Conservation (phyloP, 176 grass and related monocot genomes). For the Carex littledalei region DNA sequence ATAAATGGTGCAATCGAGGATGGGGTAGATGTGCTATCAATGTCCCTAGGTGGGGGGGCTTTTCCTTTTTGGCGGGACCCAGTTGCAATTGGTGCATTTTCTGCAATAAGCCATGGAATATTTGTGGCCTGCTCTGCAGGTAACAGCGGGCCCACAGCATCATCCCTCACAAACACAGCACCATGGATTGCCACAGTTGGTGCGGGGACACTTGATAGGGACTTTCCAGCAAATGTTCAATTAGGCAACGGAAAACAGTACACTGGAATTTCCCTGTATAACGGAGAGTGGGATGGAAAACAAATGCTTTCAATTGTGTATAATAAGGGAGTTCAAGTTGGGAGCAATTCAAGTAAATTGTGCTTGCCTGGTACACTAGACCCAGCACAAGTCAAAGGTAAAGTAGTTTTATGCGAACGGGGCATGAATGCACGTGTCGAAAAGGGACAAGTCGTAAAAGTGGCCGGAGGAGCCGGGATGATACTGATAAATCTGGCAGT, state of each 20-base stretch:
- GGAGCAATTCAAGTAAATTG: conserved; percentile 67
- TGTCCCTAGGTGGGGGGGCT: conserved; percentile 63
- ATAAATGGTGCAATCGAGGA: conserved; percentile 78
- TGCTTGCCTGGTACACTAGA: conserved; percentile 67
- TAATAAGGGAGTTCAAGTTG: conserved; percentile 51
- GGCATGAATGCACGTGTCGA: conserved; percentile 60
- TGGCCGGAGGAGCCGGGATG: conserved; percentile 71
- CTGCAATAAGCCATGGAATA: conserved; percentile 58
- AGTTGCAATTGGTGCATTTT: conserved; percentile 59
- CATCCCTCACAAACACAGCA: conserved; percentile 55
- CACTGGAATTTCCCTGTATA: conserved; percentile 60
- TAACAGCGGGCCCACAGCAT: conserved; percentile 62
- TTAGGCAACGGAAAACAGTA: conserved; percentile 47
- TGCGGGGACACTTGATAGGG: conserved; percentile 56
- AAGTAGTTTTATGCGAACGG: conserved; percentile 74
- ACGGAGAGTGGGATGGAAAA: conserved; percentile 40
- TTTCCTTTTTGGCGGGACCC: conserved; percentile 52
- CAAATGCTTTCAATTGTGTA: conserved; percentile 40
- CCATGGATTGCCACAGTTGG: conserved; percentile 84
- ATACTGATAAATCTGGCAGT: conserved; percentile 59
- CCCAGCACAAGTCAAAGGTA: conserved; percentile 52
- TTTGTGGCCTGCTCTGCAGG: conserved; percentile 74
- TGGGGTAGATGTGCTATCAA: conserved; percentile 72
- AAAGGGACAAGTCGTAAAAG: conserved; percentile 79
- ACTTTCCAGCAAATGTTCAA: conserved; percentile 56